Conservation (phyloP, 805 yeast genomes). For the Myxozyma neotropica region DNA sequence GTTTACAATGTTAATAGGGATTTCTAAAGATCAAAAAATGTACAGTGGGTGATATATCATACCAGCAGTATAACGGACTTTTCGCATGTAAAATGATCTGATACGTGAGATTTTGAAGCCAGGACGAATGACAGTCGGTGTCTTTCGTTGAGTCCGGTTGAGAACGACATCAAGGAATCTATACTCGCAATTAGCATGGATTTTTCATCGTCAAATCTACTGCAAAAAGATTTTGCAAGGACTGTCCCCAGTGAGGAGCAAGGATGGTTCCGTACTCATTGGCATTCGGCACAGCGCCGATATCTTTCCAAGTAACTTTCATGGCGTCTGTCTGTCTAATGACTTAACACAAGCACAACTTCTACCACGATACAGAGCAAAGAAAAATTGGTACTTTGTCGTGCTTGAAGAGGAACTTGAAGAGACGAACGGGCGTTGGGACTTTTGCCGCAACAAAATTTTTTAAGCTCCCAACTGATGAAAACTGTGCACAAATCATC, state of each 20-base stretch:
- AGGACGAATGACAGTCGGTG: conserved; percentile 97
- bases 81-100: conserved; percentile 96
- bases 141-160: conserved; percentile 96
- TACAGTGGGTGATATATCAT: neutral
- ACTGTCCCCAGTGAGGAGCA: too few relatives aligned
- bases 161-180: conserved; percentile 87
- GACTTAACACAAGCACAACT: neutral
- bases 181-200: neutral
- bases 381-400: neutral
- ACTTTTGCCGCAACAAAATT: conserved; percentile 2
- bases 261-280: conserved; percentile 54
- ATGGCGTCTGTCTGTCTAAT: conserved; percentile 44
- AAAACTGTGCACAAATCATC: neutral
- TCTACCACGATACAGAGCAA: neutral
- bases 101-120: conserved; percentile 96
- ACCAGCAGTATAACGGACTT: conserved; percentile 89
- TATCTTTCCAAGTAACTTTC: conserved; percentile 99
- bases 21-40: neutral
- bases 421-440: neutral
- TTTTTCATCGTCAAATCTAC: neutral
- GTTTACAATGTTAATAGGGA: neutral
- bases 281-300: conserved; percentile 89
- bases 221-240: neutral
- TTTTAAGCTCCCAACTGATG: neutral
- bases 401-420: neutral